Evolutionary conservation across 306 rosid species (phyloP), one percentile per base, ranked within the genome.

Genomic region (Glycyrrhiza uralensis): DNA sequence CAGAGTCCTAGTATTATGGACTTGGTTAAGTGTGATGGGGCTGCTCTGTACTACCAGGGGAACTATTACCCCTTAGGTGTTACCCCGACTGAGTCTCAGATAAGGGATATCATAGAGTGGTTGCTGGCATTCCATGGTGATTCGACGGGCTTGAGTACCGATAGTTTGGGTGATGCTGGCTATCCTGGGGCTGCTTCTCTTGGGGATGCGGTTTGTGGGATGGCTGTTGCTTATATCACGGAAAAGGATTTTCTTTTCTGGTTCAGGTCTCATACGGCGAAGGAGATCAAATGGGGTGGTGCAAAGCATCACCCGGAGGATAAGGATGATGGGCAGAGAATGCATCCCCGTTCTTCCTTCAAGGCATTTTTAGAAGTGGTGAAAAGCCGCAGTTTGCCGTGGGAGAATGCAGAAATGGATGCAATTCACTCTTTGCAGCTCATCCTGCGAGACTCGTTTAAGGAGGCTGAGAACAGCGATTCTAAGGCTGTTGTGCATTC

Each of bases 251-350:
- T 91, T 56, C 87, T 95, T 17, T 91, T 95, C 85, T 95, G 99
- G 99, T 95, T 91, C 39, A 87, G 99, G 65, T 91, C 97, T 1
- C 97, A 95, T 79, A 91, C 97, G 0, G 99, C 76, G 0, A 89
- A 95, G 70, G 99, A 95, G 87, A 38, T 91, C 54, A 95, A 91
- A 70, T 95, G 99, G 99, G 99, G 99, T 70, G 99, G 99, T 12
- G 99, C 99, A 33, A 95, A 95, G 88, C 99, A 95, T 81, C 99
- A 95, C 47, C 99, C 99, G 0, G 89, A 88, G 86, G 99, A 95
- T 78, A 95, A 88, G 87, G 99, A 95, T 79, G 97, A 91, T 66
- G 96, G 96, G 24, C 99, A 84, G 85, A 84, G 92, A 85, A 95
- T 95, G 99, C 92, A 95, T 79, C 99, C 99, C 1, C 92, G 99